Evolutionary conservation across 2,329 filamentous ascomycete genomes (phyloP), one percentile per base, ranked within the genome.

Genomic region (Akanthomyces uredinophilus): DNA sequence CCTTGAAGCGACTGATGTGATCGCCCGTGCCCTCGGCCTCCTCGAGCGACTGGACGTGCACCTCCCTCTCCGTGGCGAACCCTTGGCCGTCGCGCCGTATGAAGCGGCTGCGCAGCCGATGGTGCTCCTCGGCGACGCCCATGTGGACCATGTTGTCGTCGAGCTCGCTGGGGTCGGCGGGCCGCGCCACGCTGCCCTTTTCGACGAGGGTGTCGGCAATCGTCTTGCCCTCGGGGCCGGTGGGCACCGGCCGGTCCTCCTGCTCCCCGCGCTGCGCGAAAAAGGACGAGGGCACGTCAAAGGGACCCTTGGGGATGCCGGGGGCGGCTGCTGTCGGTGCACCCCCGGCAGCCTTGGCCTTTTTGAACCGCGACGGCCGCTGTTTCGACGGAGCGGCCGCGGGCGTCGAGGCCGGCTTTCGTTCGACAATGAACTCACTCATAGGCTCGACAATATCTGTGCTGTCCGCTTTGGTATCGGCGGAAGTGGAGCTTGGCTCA

Each of bases 101-200:
- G 75, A 96, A 87, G 69, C 84, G 85, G 71, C 93, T 96, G 22
- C 94, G 88, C 73, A 91, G 81, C 50, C 85, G 87, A 72, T 96
- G 89, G 73, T 96, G 96, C 70, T 96, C 90, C 43, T 86, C 84
- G 8, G 90, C 88, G 16, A 96, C 87, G 72, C 96, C 89, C 65
- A 90, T 87, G 59, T 89, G 83, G 56, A 94, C 79, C 35, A 93
- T 78, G n/a, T 69, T 66, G 22, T 86, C 81, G 5, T 96, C 89
- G 44, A 94, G 79, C 66, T 90, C 87, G 66, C 90, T 84, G 0
- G 85, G 84, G 64, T 67, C 63, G n/a, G 67, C 62, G 29, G 73
- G 68, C 35, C 66, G 64, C 5, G 65, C 61, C 29, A 66, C 70
- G 10, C 75, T 71, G 49, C 81, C 76, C 46, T 82, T 81, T 71